Conservation (phyloP, 306 rosid species). For the Fragaria nilgerrensis region DNA sequence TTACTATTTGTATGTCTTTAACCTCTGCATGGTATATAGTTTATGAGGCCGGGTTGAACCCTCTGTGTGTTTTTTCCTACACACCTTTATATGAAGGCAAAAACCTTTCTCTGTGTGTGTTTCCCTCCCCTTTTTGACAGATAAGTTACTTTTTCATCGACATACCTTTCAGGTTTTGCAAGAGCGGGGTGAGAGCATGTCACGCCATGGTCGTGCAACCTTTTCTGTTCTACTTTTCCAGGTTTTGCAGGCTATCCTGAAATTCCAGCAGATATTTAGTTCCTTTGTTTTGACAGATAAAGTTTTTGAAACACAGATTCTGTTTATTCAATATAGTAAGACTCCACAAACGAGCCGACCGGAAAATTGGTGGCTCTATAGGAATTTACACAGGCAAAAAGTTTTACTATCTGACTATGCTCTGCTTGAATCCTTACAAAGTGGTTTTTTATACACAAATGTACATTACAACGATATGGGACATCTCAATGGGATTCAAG, state of each 20-base stretch:
- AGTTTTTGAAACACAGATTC: background rate
- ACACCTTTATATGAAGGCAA: background rate
- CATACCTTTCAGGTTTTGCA: constrained; percentile 76
- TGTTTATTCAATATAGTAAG: background rate
- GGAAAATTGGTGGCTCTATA: too few species aligned
- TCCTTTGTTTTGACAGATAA: background rate
- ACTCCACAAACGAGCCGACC: too few species aligned
- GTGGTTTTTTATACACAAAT: too few species aligned
- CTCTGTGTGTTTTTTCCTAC: background rate
- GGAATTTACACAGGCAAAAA: too few species aligned
- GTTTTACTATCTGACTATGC: too few species aligned
- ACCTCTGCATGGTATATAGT: background rate
- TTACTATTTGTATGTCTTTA: background rate
- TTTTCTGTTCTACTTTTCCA: constrained; percentile 98
- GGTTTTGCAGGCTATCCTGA: constrained; percentile 67
- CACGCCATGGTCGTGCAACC: constrained; percentile 97
- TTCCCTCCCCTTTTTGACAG: constrained; percentile 2
- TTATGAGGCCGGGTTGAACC: background rate
- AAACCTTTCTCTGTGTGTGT: background rate
- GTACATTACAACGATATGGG: too few species aligned
- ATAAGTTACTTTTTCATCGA: constrained; percentile 1
- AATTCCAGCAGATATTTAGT: background rate
- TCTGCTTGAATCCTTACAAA: too few species aligned
- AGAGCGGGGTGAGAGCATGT: constrained; percentile 99
- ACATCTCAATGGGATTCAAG: too few species aligned